Conservation (phyloP, 2,329 filamentous ascomycete species). For the Trichoderma sp. region DNA sequence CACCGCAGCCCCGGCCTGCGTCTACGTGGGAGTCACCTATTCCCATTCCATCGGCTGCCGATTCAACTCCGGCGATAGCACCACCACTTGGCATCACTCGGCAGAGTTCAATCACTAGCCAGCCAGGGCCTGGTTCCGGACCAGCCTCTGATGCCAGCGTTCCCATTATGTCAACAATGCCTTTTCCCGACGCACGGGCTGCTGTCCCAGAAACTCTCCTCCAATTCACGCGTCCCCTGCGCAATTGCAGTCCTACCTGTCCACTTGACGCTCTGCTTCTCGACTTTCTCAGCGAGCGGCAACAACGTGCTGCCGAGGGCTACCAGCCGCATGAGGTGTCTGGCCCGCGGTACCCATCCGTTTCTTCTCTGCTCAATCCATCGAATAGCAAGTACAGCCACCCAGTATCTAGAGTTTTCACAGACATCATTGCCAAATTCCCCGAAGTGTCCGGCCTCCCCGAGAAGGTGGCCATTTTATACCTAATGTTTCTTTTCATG, state of each 20-base stretch:
- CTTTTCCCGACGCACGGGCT: neutral
- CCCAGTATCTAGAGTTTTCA: constrained; percentile 79
- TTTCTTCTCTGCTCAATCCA: constrained; percentile 74
- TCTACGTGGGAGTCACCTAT: neutral
- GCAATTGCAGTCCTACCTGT: constrained; percentile 67
- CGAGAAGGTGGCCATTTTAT: constrained; percentile 77
- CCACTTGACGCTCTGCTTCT: constrained; percentile 76
- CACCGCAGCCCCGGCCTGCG: neutral
- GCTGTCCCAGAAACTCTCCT: neutral
- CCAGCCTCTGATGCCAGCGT: constrained; percentile 45
- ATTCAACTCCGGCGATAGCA: neutral
- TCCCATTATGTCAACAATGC: neutral
- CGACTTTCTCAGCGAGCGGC: constrained; percentile 70
- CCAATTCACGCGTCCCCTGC: constrained; percentile 40
- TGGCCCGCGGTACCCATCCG: constrained; percentile 75
- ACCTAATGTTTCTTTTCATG: constrained; percentile 84
- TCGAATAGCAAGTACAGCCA: constrained; percentile 61
- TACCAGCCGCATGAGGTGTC: constrained; percentile 62
- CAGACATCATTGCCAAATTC: constrained; percentile 80
- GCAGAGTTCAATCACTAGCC: constrained; percentile 35
- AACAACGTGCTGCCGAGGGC: constrained; percentile 63
- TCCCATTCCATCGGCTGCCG: neutral
- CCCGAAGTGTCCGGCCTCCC: constrained; percentile 74
- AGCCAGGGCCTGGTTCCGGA: constrained; percentile 50
- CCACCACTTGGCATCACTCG: neutral